These are phyloP conservation scores for Ilyonectria robusta DNA, from an alignment of 2,329 filamentous ascomycete species.

Conservation along the genomic window DNA sequence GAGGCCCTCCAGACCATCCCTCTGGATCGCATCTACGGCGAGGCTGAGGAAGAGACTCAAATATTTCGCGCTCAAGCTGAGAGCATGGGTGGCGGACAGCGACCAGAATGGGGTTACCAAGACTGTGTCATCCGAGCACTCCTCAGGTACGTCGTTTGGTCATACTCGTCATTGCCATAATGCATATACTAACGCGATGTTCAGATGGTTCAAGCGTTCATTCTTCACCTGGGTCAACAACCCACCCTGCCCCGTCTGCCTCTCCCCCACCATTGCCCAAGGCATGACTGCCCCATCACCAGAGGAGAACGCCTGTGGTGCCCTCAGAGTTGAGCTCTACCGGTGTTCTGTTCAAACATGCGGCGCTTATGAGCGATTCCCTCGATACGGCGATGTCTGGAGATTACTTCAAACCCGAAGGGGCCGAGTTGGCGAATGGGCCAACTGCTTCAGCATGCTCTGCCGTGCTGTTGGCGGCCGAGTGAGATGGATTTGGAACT, in stretches of 20 bases:
- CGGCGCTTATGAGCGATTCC: slow-evolving; percentile 87
- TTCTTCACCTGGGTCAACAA: slow-evolving; percentile 99
- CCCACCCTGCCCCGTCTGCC: slow-evolving; percentile 85
- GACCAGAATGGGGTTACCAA: slow-evolving; percentile 95
- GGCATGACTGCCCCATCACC: slow-evolving; percentile 88
- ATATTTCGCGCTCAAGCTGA: slow-evolving; percentile 89
- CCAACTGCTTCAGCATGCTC: slow-evolving; percentile 98
- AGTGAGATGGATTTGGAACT: slow-evolving; percentile 98
- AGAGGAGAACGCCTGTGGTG: slow-evolving; percentile 91
- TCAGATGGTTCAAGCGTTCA: slow-evolving; percentile 88
- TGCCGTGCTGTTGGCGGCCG: slow-evolving; percentile 92
- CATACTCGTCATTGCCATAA: not conserved
- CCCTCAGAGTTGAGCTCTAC: slow-evolving; percentile 90
- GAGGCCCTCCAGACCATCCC: slow-evolving; percentile 91
- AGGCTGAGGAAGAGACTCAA: slow-evolving; percentile 94
- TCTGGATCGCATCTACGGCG: slow-evolving; percentile 90
- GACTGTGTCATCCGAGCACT: slow-evolving; percentile 94
- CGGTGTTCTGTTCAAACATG: slow-evolving; percentile 85
- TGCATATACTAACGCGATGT: slow-evolving; percentile 34
- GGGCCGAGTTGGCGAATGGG: slow-evolving; percentile 95
- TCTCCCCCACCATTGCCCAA: slow-evolving; percentile 84
- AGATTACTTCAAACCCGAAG: slow-evolving; percentile 87
- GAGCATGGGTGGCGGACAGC: slow-evolving; percentile 84
- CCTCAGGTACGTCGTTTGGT: slow-evolving; percentile 73
- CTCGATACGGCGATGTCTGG: slow-evolving; percentile 96